These are phyloP conservation scores for Puccinia novopanici DNA, from an alignment of 1,284 basidiomycete species.

Conservation along the genomic window DNA sequence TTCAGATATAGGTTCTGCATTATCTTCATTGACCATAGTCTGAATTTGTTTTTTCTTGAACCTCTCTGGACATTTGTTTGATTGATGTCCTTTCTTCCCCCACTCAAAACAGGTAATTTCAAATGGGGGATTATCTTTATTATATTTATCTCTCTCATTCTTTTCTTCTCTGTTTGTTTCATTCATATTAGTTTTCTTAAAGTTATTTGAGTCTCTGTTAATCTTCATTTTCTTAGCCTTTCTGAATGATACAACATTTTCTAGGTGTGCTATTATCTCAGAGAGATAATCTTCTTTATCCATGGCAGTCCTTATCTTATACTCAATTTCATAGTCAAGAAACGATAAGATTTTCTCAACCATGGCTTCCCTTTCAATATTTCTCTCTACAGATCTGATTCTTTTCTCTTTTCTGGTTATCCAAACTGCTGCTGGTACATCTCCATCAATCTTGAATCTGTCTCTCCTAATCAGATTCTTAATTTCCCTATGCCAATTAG, in stretches of 20 bases:
- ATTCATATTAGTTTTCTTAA: not conserved
- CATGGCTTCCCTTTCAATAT: not conserved
- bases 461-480: not conserved
- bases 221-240: not conserved
- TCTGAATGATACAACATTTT: not conserved
- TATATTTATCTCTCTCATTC: not conserved
- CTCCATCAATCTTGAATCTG: not conserved
- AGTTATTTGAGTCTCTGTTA: too few relatives aligned
- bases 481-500: not conserved
- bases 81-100: not conserved
- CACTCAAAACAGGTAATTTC: constrained; percentile 4
- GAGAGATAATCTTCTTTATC: not conserved
- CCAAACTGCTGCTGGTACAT: not conserved
- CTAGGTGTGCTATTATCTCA: not conserved
- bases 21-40: not conserved
- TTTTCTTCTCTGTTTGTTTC: not conserved
- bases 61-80: not conserved
- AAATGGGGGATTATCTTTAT: not conserved
- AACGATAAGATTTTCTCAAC: not conserved
- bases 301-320: not conserved
- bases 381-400: not conserved
- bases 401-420: not conserved
- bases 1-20: not conserved
- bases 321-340: not conserved
- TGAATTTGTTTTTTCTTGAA: not conserved